Evolutionary conservation across 2,329 filamentous ascomycete species (phyloP).

Genomic region (Fusarium setosum): DNA sequence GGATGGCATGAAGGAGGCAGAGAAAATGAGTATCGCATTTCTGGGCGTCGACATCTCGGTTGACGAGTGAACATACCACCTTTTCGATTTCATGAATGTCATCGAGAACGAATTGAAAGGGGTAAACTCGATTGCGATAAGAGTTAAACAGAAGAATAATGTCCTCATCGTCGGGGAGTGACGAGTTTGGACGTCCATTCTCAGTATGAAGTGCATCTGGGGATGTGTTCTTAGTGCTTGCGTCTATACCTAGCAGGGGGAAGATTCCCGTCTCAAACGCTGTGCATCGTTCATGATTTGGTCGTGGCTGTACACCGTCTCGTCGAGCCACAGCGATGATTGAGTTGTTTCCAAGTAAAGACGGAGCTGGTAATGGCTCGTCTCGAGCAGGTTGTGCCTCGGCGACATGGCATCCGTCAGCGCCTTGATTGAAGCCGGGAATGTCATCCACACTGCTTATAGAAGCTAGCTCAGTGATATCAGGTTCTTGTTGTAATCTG

Average conservation of each 20-base stretch:
- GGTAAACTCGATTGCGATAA: conserved; percentile 26
- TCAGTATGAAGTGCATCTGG: neutral
- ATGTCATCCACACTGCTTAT: neutral
- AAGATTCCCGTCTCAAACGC: conserved; percentile 33
- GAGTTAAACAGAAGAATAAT: conserved; percentile 25
- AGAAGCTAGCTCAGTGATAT: neutral
- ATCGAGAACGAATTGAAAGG: conserved; percentile 21
- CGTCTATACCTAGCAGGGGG: conserved; percentile 24
- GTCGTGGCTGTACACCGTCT: conserved; percentile 1
- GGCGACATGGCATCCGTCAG: fast-evolving
- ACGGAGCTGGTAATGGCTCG: neutral
- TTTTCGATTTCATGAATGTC: conserved; percentile 22
- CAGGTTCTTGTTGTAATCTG: neutral
- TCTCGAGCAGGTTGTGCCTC: fast-evolving
- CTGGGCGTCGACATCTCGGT: neutral
- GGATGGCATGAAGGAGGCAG: conserved; percentile 32
- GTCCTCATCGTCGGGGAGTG: conserved; percentile 13
- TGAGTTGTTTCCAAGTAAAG: conserved; percentile 25
- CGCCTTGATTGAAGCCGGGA: neutral
- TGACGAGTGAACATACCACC: conserved; percentile 23
- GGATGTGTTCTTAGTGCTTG: neutral
- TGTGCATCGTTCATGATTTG: conserved; percentile 10
- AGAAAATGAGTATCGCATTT: conserved; percentile 1
- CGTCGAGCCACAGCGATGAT: conserved; percentile 24
- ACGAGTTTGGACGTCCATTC: neutral